Evolutionary conservation across 2,329 filamentous ascomycete species (phyloP), one percentile per base, ranked within the genome.

Genomic region (Epichloe aotearoae): DNA sequence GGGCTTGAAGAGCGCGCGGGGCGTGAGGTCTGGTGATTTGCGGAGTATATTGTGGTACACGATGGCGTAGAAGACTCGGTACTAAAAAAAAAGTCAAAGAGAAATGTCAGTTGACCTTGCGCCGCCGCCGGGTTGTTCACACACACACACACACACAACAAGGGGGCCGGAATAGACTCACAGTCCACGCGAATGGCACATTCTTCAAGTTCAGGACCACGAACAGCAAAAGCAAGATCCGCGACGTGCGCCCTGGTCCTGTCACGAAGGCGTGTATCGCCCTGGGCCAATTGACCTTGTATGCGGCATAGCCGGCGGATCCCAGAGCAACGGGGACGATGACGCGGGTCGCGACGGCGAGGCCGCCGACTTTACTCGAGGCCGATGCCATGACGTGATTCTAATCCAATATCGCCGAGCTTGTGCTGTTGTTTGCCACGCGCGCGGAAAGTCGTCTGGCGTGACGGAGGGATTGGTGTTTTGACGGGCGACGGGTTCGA

Each of bases 161-260:
- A 26, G 7, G 20, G 30, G 33, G 38, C 30, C 26, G 34, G 19
- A 49, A 23, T 26, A 46, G 8, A 20, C 81, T 50, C 75, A 86
- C 82, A 57, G 87, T 88, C 86, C 86, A 91, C 10, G 79, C 77
- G 41, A 87, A 74, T 0, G 86, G 86, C 53, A 89, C 61, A 53
- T 76, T 85, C 73, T 91, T 91, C 69, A 83, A 72, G 64, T 90
- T 91, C 42, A 78, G 58, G 7, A 83, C 46, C 12, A 79, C 70
- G 51, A 85, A 77, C 12, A 77, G 47, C 14, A 83, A 58, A 52
- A 79, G 63, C 51, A 77, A 49, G 51, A 80, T 70, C 4, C 77
- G 73, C 55, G 71, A 76, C 5, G 69, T 73, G 49, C 74, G 69
- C 3, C 76, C 77, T 0, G 77, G 76, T 0, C 76, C 77, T 0